Conservation (phyloP, 306 rosid genomes). For the Castanea mollissima region DNA sequence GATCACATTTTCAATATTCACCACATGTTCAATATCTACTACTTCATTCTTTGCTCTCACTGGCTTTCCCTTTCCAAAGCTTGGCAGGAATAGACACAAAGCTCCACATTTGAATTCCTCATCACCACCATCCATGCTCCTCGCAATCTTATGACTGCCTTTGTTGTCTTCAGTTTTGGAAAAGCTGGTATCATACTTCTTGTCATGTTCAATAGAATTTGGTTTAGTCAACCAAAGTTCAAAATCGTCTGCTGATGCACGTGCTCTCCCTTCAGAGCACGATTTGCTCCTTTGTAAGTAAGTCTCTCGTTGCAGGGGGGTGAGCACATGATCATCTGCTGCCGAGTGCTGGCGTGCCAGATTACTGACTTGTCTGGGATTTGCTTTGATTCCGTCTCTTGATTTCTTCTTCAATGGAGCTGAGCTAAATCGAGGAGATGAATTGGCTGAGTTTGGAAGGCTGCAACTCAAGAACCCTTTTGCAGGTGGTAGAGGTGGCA, state of each 20-base stretch:
- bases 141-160: constrained; percentile 25
- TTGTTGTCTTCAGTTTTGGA: constrained; percentile 34
- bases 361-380: constrained; percentile 23
- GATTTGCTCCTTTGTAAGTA: constrained; percentile 61
- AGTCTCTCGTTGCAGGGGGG: constrained; percentile 26
- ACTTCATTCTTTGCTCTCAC: constrained; percentile 42
- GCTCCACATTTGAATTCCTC: constrained; percentile 67
- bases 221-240: constrained; percentile 56
- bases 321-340: neutral
- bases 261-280: constrained; percentile 46
- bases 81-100: constrained; percentile 71
- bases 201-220: constrained; percentile 27
- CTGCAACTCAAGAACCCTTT: constrained; percentile 65
- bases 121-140: constrained; percentile 24
- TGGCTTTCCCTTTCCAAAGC: constrained; percentile 54
- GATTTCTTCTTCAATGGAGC: constrained; percentile 35
- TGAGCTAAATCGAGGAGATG: constrained; percentile 49
- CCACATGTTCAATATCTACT: constrained; percentile 14
- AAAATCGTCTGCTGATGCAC: constrained; percentile 45
- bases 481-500: constrained; percentile 58
- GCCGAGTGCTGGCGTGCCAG: constrained; percentile 19
- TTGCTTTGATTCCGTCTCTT: constrained; percentile 27
- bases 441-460: constrained; percentile 66
- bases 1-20: constrained; percentile 25
- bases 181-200: constrained; percentile 24